Percentiles rank a stretch among this genome's conserved stretches.
Evolutionary conservation across 1,284 basidiomycete genomes (phyloP).

Genomic region (Trichosporon coremiiforme): DNA sequence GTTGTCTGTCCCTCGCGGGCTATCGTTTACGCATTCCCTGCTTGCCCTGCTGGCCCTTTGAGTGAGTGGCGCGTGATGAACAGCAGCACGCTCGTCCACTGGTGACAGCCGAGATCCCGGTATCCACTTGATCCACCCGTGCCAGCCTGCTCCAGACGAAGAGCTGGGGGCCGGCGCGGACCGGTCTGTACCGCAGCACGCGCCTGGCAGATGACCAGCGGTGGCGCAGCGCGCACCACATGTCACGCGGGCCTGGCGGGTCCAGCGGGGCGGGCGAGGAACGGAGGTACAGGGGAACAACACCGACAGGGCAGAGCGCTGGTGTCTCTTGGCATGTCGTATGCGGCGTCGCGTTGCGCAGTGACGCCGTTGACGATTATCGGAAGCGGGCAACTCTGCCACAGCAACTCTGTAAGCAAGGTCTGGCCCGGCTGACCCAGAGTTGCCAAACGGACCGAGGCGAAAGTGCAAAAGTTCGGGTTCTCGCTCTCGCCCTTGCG

Average conservation of each 20-base stretch:
- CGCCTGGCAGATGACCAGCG: too few relatives aligned
- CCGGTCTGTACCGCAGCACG: neutral
- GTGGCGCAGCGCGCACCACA: neutral
- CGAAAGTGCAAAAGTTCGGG: neutral
- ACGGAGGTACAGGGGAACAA: neutral
- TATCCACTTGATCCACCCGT: neutral
- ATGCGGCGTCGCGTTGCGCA: neutral
- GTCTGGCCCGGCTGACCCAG: neutral
- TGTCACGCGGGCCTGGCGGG: neutral
- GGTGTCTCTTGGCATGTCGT: neutral
- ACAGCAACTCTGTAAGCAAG: neutral
- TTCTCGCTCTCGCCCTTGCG: neutral
- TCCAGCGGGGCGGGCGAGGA: neutral
- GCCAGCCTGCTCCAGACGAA: neutral
- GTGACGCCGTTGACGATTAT: neutral
- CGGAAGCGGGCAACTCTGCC: neutral
- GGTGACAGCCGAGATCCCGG: neutral
- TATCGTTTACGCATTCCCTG: neutral
- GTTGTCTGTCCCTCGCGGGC: neutral
- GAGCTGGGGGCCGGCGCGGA: neutral
- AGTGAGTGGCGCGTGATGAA: neutral
- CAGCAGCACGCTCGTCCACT: neutral
- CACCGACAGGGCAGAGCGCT: neutral
- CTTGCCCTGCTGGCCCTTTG: neutral
- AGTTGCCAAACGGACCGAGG: neutral